phyloP scores from a whole-genome alignment of 2,329 filamentous ascomycete species.

The Bimuria novae-zelandiae region DNA sequence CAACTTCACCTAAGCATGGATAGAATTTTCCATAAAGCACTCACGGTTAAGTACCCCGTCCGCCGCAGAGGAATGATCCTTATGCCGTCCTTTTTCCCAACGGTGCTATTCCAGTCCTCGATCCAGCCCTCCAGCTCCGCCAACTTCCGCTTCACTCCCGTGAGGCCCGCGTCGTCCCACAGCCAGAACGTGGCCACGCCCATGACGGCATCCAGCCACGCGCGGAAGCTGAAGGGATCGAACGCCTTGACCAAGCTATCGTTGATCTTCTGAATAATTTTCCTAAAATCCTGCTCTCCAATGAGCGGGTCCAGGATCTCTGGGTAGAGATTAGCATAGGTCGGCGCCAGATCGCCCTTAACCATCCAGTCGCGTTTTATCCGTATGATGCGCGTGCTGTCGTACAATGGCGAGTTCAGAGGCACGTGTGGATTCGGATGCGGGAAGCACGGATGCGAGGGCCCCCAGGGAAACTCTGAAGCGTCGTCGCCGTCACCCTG shows the following conservation, averaged over 20 bases:
- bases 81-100: conserved; percentile 64
- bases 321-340: conserved; percentile 93
- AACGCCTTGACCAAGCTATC: conserved; percentile 75
- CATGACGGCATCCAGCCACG: conserved; percentile 77
- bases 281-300: conserved; percentile 83
- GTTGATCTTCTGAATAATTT: conserved; percentile 82
- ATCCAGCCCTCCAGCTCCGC: conserved; percentile 77
- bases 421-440: conserved; percentile 93
- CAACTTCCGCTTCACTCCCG: conserved; percentile 73
- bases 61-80: conserved; percentile 77
- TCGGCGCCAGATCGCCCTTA: conserved; percentile 85
- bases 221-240: conserved; percentile 75
- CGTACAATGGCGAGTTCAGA: conserved; percentile 72
- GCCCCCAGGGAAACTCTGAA: conserved; percentile 81
- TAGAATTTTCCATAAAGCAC: too few species aligned
- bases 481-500: conserved; percentile 53
- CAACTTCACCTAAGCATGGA: too few species aligned
- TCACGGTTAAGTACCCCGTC: conserved; percentile 85
- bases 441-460: conserved; percentile 90
- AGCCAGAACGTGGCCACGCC: conserved; percentile 88
- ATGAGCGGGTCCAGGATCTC: conserved; percentile 91
- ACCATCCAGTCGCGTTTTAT: conserved; percentile 91
- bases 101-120: conserved; percentile 79
- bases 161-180: conserved; percentile 87
- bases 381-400: conserved; percentile 84